Conservation (phyloP, 257 asterid genomes). For the Coffea canephora region DNA sequence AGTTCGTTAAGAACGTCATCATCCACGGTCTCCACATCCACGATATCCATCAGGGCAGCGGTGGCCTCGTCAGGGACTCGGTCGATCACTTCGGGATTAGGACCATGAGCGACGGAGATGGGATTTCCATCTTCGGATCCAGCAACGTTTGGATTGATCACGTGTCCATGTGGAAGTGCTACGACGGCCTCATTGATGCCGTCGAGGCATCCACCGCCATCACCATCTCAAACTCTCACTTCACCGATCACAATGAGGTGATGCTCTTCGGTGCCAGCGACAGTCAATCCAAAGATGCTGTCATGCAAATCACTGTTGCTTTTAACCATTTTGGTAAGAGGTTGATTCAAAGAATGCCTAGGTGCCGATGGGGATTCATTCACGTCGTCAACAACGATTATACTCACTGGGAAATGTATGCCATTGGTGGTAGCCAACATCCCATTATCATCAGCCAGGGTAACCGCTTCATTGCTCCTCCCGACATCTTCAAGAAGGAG, state of each 20-base stretch:
- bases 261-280: constrained; percentile 82
- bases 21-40: constrained; percentile 61
- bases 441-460: constrained; percentile 91
- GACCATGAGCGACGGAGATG: constrained; percentile 75
- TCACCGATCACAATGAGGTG: constrained; percentile 83
- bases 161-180: constrained; percentile 59
- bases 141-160: constrained; percentile 84
- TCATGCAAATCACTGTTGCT: constrained; percentile 81
- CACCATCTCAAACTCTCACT: constrained; percentile 75
- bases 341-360: constrained; percentile 85
- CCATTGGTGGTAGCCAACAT: constrained; percentile 79
- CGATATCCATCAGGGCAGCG: constrained; percentile 38
- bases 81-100: constrained; percentile 57
- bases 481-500: constrained; percentile 41
- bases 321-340: constrained; percentile 90
- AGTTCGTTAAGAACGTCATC: constrained; percentile 58
- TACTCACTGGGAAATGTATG: constrained; percentile 94
- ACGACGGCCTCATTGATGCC: constrained; percentile 69
- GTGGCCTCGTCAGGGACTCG: constrained; percentile 61
- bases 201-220: constrained; percentile 66
- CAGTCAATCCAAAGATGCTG: constrained; percentile 34
- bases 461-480: constrained; percentile 77
- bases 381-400: constrained; percentile 92
- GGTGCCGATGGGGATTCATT: constrained; percentile 69
- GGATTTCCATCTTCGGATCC: constrained; percentile 62